Evolutionary conservation across 306 rosid species (phyloP).

Genomic region (Sicyos edulis): DNA sequence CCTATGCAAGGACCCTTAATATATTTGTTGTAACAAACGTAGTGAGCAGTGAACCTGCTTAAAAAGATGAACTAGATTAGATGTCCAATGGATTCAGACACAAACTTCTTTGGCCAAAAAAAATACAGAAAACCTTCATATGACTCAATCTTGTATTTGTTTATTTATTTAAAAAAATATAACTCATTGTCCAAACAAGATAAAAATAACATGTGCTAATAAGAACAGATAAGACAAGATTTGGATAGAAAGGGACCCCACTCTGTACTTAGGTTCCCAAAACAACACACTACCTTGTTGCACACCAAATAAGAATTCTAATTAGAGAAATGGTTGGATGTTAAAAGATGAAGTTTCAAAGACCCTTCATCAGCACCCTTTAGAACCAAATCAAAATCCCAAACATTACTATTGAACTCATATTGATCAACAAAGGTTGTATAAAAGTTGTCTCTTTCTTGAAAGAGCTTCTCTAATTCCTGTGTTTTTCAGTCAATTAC

Average conservation of each 20-base stretch:
- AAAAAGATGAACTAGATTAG: not conserved
- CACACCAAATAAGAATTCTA: not conserved
- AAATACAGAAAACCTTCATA: no score
- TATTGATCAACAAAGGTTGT: not conserved
- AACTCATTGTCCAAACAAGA: not conserved
- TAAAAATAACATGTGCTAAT: not conserved
- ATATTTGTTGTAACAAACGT: not conserved
- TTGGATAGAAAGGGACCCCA: not conserved
- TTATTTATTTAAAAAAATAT: no score
- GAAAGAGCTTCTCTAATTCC: not conserved
- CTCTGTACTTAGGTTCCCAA: no score
- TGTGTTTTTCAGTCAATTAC: no score
- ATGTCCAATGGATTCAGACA: no score
- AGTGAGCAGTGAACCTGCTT: not conserved
- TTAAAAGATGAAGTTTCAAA: not conserved
- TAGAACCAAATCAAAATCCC: not conserved
- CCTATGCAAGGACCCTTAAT: not conserved
- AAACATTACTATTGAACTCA: not conserved
- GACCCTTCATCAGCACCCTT: not conserved
- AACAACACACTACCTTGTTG: not conserved
- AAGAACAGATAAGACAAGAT: not conserved
- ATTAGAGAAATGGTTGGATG: not conserved
- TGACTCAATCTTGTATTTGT: no score
- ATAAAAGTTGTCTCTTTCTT: not conserved
- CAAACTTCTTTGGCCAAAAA: no score